phyloP scores from a whole-genome alignment of 768 basidiomycete genomes.

The Obba rivulosa region DNA sequence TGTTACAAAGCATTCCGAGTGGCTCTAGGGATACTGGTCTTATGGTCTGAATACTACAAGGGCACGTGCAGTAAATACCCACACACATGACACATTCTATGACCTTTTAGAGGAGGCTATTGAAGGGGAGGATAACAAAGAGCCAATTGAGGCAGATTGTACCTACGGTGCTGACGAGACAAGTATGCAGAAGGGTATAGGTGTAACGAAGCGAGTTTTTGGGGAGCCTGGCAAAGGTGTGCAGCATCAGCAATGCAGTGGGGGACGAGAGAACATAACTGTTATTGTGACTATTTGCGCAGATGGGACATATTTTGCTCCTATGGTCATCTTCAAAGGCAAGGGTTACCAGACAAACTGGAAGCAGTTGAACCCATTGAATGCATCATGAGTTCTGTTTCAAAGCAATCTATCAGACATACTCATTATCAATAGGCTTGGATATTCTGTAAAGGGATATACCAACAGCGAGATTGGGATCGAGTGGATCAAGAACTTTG shows the following conservation, averaged over 20 bases:
- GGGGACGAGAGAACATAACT: conserved; percentile 34
- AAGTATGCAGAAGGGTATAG: conserved; percentile 24
- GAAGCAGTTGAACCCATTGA: conserved; percentile 34
- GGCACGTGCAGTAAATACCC: conserved; percentile 32
- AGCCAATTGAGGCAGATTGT: conserved; percentile 14
- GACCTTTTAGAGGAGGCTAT: conserved; percentile 25
- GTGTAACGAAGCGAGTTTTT: conserved; percentile 25
- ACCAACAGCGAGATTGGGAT: conserved; percentile 32
- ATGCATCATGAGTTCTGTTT: conserved; percentile 30
- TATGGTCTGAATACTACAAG: conserved; percentile 28
- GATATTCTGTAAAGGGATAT: conserved; percentile 27
- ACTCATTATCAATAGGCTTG: conserved; percentile 8
- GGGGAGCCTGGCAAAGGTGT: conserved; percentile 16
- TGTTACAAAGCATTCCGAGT: conserved; percentile 21
- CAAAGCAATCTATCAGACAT: not conserved
- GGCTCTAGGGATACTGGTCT: conserved; percentile 26
- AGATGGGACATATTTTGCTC: conserved; percentile 32
- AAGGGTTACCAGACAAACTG: conserved; percentile 30
- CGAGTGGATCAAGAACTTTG: conserved; percentile 35
- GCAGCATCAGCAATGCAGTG: conserved; percentile 30
- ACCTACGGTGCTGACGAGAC: conserved; percentile 32
- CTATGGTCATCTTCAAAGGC: conserved; percentile 37
- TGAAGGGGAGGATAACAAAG: conserved; percentile 14
- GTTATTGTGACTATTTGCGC: conserved; percentile 38
- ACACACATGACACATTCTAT: conserved; percentile 30